Evolutionary conservation across 116 monocot species (phyloP).

Genomic region (Posidonia oceanica): DNA sequence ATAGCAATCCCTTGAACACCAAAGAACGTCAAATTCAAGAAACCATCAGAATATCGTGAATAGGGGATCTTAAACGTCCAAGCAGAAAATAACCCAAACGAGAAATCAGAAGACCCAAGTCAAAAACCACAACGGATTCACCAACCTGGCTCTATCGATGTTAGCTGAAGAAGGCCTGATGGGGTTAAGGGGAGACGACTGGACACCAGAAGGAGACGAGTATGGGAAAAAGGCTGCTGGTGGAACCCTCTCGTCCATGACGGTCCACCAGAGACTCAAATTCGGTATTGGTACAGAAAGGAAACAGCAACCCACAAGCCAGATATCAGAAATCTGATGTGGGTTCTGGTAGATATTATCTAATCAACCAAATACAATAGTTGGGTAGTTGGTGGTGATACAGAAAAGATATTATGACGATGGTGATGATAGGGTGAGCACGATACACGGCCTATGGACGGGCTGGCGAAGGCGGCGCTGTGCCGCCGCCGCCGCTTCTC

Average conservation of each 20-base stretch:
- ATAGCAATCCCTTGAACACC: too few species aligned
- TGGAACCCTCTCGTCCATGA: slow-evolving; percentile 1
- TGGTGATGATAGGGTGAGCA: background rate
- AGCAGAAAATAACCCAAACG: background rate
- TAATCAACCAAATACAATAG: background rate
- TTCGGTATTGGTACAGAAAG: background rate
- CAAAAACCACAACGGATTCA: background rate
- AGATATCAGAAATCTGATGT: background rate
- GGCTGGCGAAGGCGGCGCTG: too few species aligned
- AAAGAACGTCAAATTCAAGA: too few species aligned
- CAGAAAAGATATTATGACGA: background rate
- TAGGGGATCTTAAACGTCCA: background rate
- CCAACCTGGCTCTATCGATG: slow-evolving; percentile 1
- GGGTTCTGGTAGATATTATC: background rate
- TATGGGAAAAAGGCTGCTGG: background rate
- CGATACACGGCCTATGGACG: background rate
- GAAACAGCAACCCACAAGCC: background rate
- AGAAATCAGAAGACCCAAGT: background rate
- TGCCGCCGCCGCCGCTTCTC: background rate
- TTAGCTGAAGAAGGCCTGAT: background rate
- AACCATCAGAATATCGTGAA: too few species aligned
- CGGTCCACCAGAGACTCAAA: background rate
- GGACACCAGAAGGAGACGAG: slow-evolving; percentile 4
- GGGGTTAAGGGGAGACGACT: slow-evolving; percentile 1
- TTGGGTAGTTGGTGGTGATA: background rate